Percentiles rank a stretch among this genome's conserved stretches.
phyloP scores from a whole-genome alignment of 2,329 filamentous ascomycete species.

The Fusarium mundagurra region DNA sequence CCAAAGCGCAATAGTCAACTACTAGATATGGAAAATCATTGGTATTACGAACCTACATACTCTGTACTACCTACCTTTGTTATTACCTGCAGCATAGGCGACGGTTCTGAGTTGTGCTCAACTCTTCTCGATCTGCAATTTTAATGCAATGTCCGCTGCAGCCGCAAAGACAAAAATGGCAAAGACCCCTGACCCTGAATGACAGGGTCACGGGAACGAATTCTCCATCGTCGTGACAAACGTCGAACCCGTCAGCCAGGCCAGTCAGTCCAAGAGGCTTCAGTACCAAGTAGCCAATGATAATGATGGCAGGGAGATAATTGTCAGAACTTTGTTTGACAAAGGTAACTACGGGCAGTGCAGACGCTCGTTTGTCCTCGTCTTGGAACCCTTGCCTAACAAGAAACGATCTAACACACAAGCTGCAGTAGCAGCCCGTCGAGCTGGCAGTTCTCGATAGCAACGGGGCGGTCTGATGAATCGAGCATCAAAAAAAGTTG shows the following conservation, averaged over 20 bases:
- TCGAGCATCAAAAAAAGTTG: not conserved
- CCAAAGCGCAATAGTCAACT: not conserved
- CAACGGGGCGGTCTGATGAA: conserved; percentile 9
- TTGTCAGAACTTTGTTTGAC: conserved; percentile 15
- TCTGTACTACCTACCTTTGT: not conserved
- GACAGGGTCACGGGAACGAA: conserved; percentile 16
- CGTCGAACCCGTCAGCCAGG: conserved; percentile 1
- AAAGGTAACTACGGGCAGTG: conserved; percentile 2
- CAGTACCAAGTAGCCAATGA: conserved; percentile 19
- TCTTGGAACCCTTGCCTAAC: conserved; percentile 13
- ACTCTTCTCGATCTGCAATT: conserved; percentile 27
- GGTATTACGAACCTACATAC: not conserved
- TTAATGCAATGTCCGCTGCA: conserved; percentile 29
- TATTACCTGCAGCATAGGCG: not conserved
- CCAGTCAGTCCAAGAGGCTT: conserved; percentile 14
- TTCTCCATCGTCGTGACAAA: conserved; percentile 11
- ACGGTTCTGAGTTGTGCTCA: conserved; percentile 10
- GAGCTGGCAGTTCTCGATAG: conserved; percentile 4
- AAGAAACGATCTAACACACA: conserved; percentile 17
- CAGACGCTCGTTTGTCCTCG: not conserved
- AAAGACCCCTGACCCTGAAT: conserved; percentile 19
- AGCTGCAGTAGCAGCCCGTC: conserved; percentile 15
- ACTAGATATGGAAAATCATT: too few species aligned
- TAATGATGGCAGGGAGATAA: conserved; percentile 8
- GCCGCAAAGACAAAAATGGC: conserved; percentile 10